Percentiles rank a stretch among this genome's conserved stretches.
These are phyloP conservation scores for Anethum foeniculum DNA, from an alignment of 140 eudicot species.

Conservation along the genomic window DNA sequence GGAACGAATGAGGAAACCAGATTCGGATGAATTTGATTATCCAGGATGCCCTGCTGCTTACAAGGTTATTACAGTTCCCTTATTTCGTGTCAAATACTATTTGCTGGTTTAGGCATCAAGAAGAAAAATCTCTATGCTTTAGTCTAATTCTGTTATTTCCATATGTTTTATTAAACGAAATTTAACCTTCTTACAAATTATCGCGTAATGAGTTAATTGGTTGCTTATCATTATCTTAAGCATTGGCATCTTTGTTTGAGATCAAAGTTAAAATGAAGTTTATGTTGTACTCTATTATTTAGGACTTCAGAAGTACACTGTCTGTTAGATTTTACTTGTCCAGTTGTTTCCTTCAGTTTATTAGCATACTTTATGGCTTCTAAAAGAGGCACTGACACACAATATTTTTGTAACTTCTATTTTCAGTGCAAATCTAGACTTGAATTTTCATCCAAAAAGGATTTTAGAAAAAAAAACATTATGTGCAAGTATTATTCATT, in stretches of 20 bases:
- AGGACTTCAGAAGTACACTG: background rate
- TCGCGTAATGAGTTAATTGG: background rate
- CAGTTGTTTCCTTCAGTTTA: background rate
- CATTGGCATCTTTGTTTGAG: background rate
- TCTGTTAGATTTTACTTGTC: background rate
- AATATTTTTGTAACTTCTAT: background rate
- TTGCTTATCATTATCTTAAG: background rate
- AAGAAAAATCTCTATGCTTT: background rate
- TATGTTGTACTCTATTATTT: background rate
- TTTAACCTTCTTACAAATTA: background rate
- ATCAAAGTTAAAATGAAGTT: background rate
- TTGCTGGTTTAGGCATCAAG: background rate
- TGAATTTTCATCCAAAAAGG: background rate
- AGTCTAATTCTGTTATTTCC: background rate
- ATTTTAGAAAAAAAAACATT: background rate
- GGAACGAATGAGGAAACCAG: slow-evolving; percentile 65
- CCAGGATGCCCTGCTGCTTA: slow-evolving; percentile 92
- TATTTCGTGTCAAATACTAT: background rate
- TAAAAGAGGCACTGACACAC: background rate
- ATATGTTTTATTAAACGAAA: background rate
- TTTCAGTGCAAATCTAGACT: background rate
- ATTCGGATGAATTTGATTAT: slow-evolving; percentile 77
- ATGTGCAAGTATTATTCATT: background rate
- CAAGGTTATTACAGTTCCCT: slow-evolving; percentile 34
- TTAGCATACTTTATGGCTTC: background rate